Evolutionary conservation across 495 filamentous ascomycete species (phyloP), one percentile per base, ranked within the genome.

Genomic region (Xylaria telfairii): DNA sequence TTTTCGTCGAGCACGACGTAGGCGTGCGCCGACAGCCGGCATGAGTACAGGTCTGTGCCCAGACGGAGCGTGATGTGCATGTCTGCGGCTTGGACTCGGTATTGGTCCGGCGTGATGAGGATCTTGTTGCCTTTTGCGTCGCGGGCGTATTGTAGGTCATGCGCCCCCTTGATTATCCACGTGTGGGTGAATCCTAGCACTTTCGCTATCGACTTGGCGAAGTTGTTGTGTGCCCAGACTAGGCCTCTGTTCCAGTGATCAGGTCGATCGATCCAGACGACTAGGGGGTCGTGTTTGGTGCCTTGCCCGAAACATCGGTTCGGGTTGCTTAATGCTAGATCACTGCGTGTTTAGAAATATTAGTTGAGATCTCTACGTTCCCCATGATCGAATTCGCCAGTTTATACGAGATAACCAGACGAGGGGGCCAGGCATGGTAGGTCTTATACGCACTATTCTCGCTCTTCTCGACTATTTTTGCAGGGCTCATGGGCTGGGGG

Each of bases 31-130:
- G 66, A 24, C 9, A 68, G 2, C 12, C 66, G 39, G 21, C 66
- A 68, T 2, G 15, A 42, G 54, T 68, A 68, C n/a, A 68, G 26
- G 30, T 28, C 66, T 1, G 66, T 61, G 26, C 66, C 66, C 1
- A 68, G 54, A n/a, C 66, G 66, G 1, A 68, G 32, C 30, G 66
- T 68, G 54, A 68, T 68, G 54, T 68, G 66, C 66, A 68, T 68
- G 21, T 68, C 66, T 24, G 66, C 54, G 7, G 47, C 8, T 0
- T 5, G 28, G 0, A 61, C 0, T 4, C 60, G 66, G 1, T 8
- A 68, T 1, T 1, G 3, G 10, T 49, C 42, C 6, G 54, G 42
- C 53, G 21, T 0, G 3, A 28, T 37, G 24, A 3, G 44, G 28
- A 53, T 69, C 32, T 59, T 51, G 2, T n/a, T 61, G 12, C 67